Percentiles rank a stretch among this genome's conserved stretches.
Evolutionary conservation across 1,139 yeast species (phyloP).

Genomic region (Kurtzmaniella quercitrusa): DNA sequence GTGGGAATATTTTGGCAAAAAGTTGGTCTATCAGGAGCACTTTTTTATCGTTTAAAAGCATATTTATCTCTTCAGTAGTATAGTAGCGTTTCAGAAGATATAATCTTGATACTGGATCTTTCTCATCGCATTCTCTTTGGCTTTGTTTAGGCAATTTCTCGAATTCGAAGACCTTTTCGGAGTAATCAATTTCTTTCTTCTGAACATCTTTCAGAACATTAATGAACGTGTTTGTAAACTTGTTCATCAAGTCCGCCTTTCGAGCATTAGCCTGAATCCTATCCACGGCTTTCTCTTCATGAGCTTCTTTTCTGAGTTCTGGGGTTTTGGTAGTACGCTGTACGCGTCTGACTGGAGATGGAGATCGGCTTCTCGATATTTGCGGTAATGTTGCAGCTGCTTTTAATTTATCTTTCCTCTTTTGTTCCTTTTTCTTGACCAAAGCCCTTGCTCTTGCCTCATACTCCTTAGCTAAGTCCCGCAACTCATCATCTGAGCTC

Average conservation of each 20-base stretch:
- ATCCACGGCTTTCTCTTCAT: neutral
- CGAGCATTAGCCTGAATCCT: neutral
- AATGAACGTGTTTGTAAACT: neutral
- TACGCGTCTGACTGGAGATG: conserved; percentile 5
- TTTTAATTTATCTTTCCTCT: conserved; percentile 6
- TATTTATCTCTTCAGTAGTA: conserved; percentile 24
- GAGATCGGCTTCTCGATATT: conserved; percentile 5
- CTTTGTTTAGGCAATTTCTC: conserved; percentile 10
- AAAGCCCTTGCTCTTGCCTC: conserved; percentile 19
- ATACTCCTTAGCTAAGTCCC: conserved; percentile 26
- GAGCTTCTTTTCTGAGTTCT: neutral
- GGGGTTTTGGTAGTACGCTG: neutral
- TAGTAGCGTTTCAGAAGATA: conserved; percentile 41
- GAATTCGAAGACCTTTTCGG: conserved; percentile 20
- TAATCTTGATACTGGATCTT: conserved; percentile 16
- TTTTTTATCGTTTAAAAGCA: conserved; percentile 42
- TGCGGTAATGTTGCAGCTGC: conserved; percentile 2
- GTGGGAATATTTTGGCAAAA: conserved; percentile 63
- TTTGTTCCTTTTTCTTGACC: conserved; percentile 13
- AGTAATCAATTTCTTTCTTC: neutral
- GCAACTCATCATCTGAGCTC: conserved; percentile 26
- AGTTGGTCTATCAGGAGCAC: conserved; percentile 53
- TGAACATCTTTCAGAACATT: neutral
- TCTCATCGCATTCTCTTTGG: conserved; percentile 14
- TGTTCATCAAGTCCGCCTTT: neutral